Evolutionary conservation across 306 rosid genomes (phyloP), one percentile per base, ranked within the genome.

Genomic region (Vigna reflexopilosa): DNA sequence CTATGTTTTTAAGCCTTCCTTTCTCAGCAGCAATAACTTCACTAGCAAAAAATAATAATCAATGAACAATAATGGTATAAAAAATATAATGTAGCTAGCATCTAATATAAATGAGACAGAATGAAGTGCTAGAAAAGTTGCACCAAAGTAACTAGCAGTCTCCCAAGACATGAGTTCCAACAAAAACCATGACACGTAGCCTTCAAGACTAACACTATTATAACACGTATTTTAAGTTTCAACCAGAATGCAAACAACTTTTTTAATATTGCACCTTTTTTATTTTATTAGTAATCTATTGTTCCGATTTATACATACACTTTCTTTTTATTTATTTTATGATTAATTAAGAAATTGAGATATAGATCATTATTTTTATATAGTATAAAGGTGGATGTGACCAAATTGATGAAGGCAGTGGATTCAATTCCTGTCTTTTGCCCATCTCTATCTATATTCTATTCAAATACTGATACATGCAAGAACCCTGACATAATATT

Each of bases 1-100:
- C 90, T 34, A 93, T 48, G 81, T 87, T 47, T 83, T 80, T 90
- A 67, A 96, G 87, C 97, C 99, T 91, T 65, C 97, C 96, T 76
- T 90, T 87, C 82, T 59, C 91, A 75, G 98, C 93, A 71, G 86
- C 56, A 17, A 88, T n/a, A 78, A 71, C 99, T 96, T 80, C 66
- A 78, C 68, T 36, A 83, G 34, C 51, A 49, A 72, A 26, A 52
- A 62, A 7, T 0, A 62, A 32, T 22, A 52, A 67, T 77, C 73
- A 85, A 54, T 72, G 32, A 69, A 74, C 34, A 44, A 49, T 50
- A 44, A 49, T 50, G 52, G 38, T 19, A 47, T 54, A 34, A 48
- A 10, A 73, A 81, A 61, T 28, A 17, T 63, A 32, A 36, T 24
- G 19, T 50, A 62, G 64, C 73, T 40, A 32, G 28, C 68, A 75